Base-by-base conservation (phyloP, 495 filamentous ascomycete species). In the Xylaria longipes region DNA sequence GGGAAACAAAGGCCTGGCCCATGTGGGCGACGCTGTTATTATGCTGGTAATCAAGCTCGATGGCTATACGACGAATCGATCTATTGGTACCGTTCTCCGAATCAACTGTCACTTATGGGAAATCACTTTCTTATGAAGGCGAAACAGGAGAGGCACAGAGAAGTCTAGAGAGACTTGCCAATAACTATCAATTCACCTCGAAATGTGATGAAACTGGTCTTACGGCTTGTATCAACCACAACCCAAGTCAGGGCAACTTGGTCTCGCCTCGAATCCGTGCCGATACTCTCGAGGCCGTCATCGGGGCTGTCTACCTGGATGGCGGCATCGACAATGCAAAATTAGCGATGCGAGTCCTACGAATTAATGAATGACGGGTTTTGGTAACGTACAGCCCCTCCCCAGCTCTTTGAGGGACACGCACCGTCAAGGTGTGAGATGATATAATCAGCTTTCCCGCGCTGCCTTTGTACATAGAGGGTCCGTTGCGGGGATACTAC, bases 231-330 rank as follows among this genome's bases (percentile, higher is more conserved):
- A 43, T 69, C 14, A 50, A 61, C 20, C 0, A 2, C 0, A 69
- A 69, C 43, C 57, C 0, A 8, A 17, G 43, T 9, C 45, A 64
- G 25, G 5, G 5, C 8, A 41, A 14, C 14, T 9, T 8, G 2
- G 17, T 52, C 29, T 48, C 57, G 11, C 57, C 68, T 62, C 27
- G 35, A 1, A 39, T 22, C 25, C 31, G 39, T 17, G 68, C 68
- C 45, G 68, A 50, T 15, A 70, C 68, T 15, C 12, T 70, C 43
- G 68, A 63, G 45, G 58, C 68, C 9, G 31, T 63, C n/a, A 45
- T 52, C 22, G 58, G 68, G 11, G 58, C 58, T 22, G 58, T 70
- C 58, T 70, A 69, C 9, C 20, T 48, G 12, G 57, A 52, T 41
- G 25, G 68, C 22, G 68, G 45, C 45, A 52, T 70, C 5, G 68